Evolutionary conservation across 1,284 basidiomycete species (phyloP), one percentile per base, ranked within the genome.

Genomic region (Ustilago loliicola): DNA sequence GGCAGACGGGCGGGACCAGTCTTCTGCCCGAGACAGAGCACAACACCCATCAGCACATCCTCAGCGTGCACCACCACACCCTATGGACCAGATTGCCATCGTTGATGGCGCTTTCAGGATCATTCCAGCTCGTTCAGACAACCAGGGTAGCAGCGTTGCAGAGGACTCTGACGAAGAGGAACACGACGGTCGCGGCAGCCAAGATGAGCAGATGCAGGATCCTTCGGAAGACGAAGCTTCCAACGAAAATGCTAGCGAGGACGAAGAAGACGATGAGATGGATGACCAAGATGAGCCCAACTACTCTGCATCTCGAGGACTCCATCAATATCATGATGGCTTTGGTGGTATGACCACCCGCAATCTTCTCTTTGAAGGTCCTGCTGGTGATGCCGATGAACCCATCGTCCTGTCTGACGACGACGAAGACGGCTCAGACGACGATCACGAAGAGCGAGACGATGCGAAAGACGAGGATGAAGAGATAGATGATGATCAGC

Each of bases 351-450:
- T 50, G 7, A 42, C 36, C 38, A 66, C 61, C 9, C 70, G 57
- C 29, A 55, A 73, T 54, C 62, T 69, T 5, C 54, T 64, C 19
- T 64, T 61, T 17, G 70, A 77, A 30, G 70, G 66, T 13, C 63
- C 70, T 21, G n/a, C 57, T 11, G 75, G 66, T 32, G 66, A 72
- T 48, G 75, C 69, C 8, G 70, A 70, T 23, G 70, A 77, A 29
- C 75, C 75, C 19, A 77, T 77, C 48, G 75, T 77, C 3, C 61
- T 77, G 9, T 77, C 70, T 34, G 75, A 75, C 25, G 64, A 67
- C 17, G 57, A 60, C 8, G 61, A 57, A 5, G 38, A 50, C 7
- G 52, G 27, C 53, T 19, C 36, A 1, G 36, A 36, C 9, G 23
- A 36, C 13, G 27, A 25, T 8, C 21, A 56, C 40, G 48, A 36